A percentile compares a stretch with the other conserved stretches of the same genome.
Evolutionary conservation across 495 filamentous ascomycete genomes (phyloP).

Genomic region (Podospora tetraspora): DNA sequence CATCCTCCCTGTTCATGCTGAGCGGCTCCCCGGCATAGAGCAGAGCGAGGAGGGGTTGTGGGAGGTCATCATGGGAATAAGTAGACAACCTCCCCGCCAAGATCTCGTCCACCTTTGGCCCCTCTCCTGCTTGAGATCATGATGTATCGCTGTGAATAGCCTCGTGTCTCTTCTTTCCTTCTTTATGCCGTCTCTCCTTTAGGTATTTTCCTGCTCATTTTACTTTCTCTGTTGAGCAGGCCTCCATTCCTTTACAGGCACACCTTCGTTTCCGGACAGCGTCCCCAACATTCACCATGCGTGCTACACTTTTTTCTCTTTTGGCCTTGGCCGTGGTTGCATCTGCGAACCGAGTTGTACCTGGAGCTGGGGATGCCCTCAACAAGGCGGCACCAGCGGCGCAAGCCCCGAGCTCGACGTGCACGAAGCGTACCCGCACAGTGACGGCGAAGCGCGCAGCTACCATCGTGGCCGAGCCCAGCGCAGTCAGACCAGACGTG

Average conservation of each 20-base stretch:
- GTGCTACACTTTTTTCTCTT: constrained; percentile 21
- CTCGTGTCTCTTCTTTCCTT: constrained; percentile 21
- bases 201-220: constrained; percentile 5
- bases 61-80: constrained; percentile 10
- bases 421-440: constrained; percentile 2
- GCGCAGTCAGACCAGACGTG: background rate
- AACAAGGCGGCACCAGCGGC: constrained; percentile 26
- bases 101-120: constrained; percentile 2
- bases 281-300: constrained; percentile 19
- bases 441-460: background rate
- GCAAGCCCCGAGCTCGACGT: background rate
- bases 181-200: constrained; percentile 13
- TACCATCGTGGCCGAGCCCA: background rate
- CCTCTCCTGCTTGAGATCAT: background rate
- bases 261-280: background rate
- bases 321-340: constrained; percentile 26
- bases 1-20: background rate
- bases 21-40: background rate
- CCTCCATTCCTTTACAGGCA: constrained; percentile 24
- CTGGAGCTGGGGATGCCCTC: constrained; percentile 38
- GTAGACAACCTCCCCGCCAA: constrained; percentile 8
- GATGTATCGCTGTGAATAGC: constrained; percentile 24
- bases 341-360: constrained; percentile 21
- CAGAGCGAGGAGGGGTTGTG: background rate
- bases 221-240: constrained; percentile 32